Percentiles rank a stretch among this genome's conserved stretches.
phyloP scores from a whole-genome alignment of 1,284 basidiomycete species.

The Schizophyllum commune region DNA sequence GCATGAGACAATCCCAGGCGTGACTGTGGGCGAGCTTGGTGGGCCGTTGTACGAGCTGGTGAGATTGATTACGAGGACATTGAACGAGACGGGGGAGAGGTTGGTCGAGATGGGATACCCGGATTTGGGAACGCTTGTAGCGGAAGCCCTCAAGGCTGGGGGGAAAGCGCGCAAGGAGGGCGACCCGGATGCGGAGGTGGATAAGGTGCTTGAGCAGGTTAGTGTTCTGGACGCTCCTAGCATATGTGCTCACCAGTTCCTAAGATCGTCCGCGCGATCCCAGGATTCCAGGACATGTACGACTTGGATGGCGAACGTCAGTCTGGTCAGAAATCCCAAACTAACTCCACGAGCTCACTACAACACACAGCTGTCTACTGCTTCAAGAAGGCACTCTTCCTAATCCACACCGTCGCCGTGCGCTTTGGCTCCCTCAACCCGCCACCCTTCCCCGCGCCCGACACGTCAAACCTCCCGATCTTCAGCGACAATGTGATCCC shows the following conservation, averaged over 20 bases:
- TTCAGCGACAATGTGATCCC: conserved; percentile 87
- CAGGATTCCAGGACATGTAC: conserved; percentile 71
- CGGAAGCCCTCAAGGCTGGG: conserved; percentile 54
- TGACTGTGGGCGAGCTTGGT: conserved; percentile 69
- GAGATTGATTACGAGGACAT: conserved; percentile 49
- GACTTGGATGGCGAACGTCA: conserved; percentile 54
- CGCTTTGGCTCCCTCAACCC: conserved; percentile 50
- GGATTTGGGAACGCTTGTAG: conserved; percentile 69
- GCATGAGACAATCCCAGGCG: conserved; percentile 62
- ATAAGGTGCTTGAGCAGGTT: conserved; percentile 61
- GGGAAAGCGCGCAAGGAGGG: conserved; percentile 30
- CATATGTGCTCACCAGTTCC: conserved; percentile 11
- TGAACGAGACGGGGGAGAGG: conserved; percentile 69
- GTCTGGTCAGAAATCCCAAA: conserved; percentile 18
- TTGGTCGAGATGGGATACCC: conserved; percentile 54
- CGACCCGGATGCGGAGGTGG: conserved; percentile 33
- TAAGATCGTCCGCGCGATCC: conserved; percentile 66
- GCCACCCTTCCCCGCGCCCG: conserved; percentile 54
- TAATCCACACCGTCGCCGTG: conserved; percentile 61
- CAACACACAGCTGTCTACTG: conserved; percentile 60
- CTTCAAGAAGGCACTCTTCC: conserved; percentile 85
- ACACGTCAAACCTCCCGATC: conserved; percentile 55
- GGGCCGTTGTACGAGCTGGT: conserved; percentile 72
- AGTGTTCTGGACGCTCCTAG: no score
- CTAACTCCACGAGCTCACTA: neutral